Base-by-base conservation (phyloP, 768 basidiomycete genomes). In the Guyanaporus albipodus region DNA sequence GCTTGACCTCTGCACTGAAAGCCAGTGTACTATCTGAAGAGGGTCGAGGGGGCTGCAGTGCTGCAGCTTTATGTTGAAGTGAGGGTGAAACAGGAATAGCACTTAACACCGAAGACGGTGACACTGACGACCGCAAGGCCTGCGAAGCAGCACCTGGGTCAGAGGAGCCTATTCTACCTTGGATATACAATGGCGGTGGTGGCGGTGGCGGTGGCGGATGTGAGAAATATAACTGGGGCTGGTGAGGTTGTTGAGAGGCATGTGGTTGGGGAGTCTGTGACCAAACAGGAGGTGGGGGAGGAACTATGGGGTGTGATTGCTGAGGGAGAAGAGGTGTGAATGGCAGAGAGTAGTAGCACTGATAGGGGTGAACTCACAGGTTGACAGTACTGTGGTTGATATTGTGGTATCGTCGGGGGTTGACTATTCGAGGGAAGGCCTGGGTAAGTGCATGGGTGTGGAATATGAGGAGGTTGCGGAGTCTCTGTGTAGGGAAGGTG, bases 1-100 rank as follows among this genome's bases (percentile, higher is more conserved):
- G 73, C 9, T 71, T 68, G 8, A 62, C 63, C 31, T 60, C 65
- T 38, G 68, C 66, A 34, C 60, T 60, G 24, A 24, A 4, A 39
- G 9, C 21, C 29, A 27, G 19, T 22, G 19, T 15, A 15, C 17
- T 32, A 22, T 26, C 31, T 27, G 19, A n/a, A 7, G n/a, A 26
- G 34, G 49, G 42, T 24, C 46, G 55, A 5, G 62, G 47, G 6
- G 50, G 50, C 11, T 48, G 19, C 14, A 66, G 58, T 14, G 63
- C 57, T 17, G 59, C 56, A n/a, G 22, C 34, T 26, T 52, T 34
- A 46, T 49, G 49, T 46, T 48, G 57, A 34, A 24, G 17, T 23
- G 28, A 19, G 27, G 52, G 63, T 17, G 59, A 52, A 22, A 47
- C 38, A 27, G 41, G 48, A 7, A 26, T 8, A 21, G 11, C 15